Conservation (phyloP, 495 filamentous ascomycete genomes). For the Neurospora africana region DNA sequence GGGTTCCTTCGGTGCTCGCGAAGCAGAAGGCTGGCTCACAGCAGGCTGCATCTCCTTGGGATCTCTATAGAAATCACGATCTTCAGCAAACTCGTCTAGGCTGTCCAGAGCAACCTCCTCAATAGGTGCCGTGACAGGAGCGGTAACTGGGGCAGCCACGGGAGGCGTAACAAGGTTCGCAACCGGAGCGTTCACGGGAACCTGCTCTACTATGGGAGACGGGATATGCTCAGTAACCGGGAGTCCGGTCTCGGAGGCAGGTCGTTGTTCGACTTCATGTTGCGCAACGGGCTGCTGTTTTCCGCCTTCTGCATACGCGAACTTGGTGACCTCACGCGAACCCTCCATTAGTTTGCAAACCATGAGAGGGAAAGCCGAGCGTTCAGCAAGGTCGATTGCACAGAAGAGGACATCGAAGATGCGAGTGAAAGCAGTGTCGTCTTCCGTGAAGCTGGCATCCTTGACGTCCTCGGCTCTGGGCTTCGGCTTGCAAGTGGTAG, state of each 20-base stretch:
- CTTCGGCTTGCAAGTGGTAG: constrained; percentile 15
- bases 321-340: constrained; percentile 6
- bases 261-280: neutral
- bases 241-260: neutral
- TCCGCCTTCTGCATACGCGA: constrained; percentile 14
- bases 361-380: constrained; percentile 15
- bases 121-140: neutral
- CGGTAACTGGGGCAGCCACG: neutral
- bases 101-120: constrained; percentile 2
- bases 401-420: constrained; percentile 13
- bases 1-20: neutral
- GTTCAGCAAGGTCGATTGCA: constrained; percentile 13
- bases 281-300: constrained; percentile 6
- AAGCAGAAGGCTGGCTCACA: neutral
- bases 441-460: constrained; percentile 3
- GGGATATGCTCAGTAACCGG: neutral
- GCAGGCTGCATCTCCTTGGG: neutral
- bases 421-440: constrained; percentile 15
- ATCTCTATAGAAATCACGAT: constrained; percentile 14
- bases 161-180: neutral
- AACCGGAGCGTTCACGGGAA: neutral
- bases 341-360: constrained; percentile 2
- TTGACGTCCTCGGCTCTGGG: constrained; percentile 16
- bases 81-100: constrained; percentile 19
- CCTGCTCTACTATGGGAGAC: neutral